Evolutionary conservation across 805 yeast species (phyloP), one percentile per base, ranked within the genome.

Genomic region (Priceomyces carsonii): DNA sequence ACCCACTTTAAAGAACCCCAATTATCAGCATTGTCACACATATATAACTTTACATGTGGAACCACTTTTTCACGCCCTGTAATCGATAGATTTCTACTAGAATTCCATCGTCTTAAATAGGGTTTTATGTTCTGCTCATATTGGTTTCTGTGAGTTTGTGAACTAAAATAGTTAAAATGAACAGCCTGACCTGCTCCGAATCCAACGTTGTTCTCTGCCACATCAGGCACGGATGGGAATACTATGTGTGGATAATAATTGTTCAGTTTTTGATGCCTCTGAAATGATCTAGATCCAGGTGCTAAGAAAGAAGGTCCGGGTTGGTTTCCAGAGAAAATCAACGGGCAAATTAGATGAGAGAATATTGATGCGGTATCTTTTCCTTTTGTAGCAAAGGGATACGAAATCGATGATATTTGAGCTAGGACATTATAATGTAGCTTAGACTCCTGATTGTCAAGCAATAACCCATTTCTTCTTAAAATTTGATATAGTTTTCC

Each of bases 31-130:
- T 81, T 71, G 35, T 65, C 72, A 43, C 77, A 70, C 39, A 77
- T 50, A 47, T 83, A 79, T 20, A 85, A 75, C 55, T 87, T 87
- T 9, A 82, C 79, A 57, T 87, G 95, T 1, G 82, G 78, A 3
- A 82, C 73, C 8, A 72, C 63, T 1, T 51, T 36, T 38, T 58
- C 59, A 21, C 74, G 35, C 20, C 69, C 69, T 0, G 66, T 54
- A 1, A 36, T 29, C 2, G n/a, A 20, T 1, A 33, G 19, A 3
- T 30, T 18, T 0, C 32, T 39, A 3, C 49, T 40, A 4, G 50
- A 34, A 6, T 28, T 51, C 83, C 85, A 79, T 33, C 53, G 56
- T 43, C 68, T 47, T n/a, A 80, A 53, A 33, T 63, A 64, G 1
- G 71, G 68, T 26, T 50, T 48, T 12, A 82, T 43, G 10, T 55